phyloP scores from a whole-genome alignment of 805 yeast genomes.

The Metschnikowia santaceciliae region DNA sequence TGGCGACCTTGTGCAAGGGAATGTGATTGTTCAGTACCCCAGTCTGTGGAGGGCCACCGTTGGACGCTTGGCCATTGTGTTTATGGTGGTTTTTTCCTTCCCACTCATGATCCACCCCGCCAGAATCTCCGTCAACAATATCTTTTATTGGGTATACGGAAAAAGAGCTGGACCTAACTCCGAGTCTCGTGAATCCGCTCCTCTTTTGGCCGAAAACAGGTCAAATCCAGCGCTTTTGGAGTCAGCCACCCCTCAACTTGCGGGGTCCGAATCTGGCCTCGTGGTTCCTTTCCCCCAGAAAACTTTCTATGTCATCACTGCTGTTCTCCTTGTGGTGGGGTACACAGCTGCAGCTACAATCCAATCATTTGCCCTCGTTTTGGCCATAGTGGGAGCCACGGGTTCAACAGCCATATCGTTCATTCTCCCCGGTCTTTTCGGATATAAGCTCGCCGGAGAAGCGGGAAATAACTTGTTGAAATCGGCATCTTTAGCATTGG shows the following conservation, averaged over 20 bases:
- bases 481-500: constrained; percentile 40
- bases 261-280: neutral
- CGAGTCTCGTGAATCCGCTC: too few species aligned
- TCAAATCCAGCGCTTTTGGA: neutral
- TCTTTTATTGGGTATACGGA: constrained; percentile 46
- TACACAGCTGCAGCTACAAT: constrained; percentile 58
- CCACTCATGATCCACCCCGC: constrained; percentile 92
- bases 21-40: constrained; percentile 76
- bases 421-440: constrained; percentile 75
- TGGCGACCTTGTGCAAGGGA: constrained; percentile 65
- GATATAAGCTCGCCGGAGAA: constrained; percentile 51
- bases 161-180: neutral
- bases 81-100: constrained; percentile 77
- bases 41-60: constrained; percentile 56
- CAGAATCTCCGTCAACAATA: constrained; percentile 73
- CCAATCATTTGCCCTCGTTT: constrained; percentile 60
- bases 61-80: constrained; percentile 76
- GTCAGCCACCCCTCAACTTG: neutral
- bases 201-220: too few species aligned
- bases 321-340: constrained; percentile 41
- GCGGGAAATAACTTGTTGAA: constrained; percentile 32
- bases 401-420: constrained; percentile 79
- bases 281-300: constrained; percentile 46
- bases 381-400: constrained; percentile 76
- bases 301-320: constrained; percentile 48